These are phyloP conservation scores for Psophocarpus tetragonolobus DNA, from an alignment of 306 rosid species.

Conservation along the genomic window DNA sequence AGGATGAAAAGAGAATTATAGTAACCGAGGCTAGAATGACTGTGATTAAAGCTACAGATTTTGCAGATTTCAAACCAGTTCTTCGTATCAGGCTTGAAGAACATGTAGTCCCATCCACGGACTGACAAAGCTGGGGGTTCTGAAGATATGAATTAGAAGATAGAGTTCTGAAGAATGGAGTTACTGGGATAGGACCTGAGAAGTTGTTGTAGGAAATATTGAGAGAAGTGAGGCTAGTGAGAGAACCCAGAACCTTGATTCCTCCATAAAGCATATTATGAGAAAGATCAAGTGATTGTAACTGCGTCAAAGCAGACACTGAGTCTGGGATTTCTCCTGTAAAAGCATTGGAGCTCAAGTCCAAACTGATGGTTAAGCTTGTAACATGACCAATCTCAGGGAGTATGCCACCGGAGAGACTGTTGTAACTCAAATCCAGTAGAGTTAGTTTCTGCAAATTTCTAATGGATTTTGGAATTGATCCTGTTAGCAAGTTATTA, in stretches of 20 bases:
- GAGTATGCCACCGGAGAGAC: slow-evolving; percentile 75
- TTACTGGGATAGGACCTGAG: slow-evolving; percentile 89
- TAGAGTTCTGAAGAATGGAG: slow-evolving; percentile 80
- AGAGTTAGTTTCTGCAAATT: slow-evolving; percentile 81
- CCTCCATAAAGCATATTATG: slow-evolving; percentile 69
- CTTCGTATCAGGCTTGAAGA: slow-evolving; percentile 55
- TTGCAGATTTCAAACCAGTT: slow-evolving; percentile 65
- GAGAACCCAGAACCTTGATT: slow-evolving; percentile 70
- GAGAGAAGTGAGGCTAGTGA: slow-evolving; percentile 80
- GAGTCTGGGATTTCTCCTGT: slow-evolving; percentile 82
- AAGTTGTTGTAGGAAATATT: slow-evolving; percentile 86
- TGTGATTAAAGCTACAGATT: slow-evolving; percentile 59
- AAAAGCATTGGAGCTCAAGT: slow-evolving; percentile 73
- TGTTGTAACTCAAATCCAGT: slow-evolving; percentile 85
- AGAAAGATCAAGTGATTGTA: slow-evolving; percentile 90
- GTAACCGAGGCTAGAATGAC: slow-evolving; percentile 65
- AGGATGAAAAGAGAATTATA: slow-evolving; percentile 70
- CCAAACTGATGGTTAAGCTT: slow-evolving; percentile 91
- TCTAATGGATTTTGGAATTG: slow-evolving; percentile 72
- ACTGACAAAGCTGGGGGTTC: slow-evolving; percentile 69
- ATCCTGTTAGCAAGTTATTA: slow-evolving; percentile 72
- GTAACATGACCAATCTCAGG: slow-evolving; percentile 72
- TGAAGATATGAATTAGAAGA: slow-evolving; percentile 64
- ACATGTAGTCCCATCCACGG: slow-evolving; percentile 81
- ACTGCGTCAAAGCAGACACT: slow-evolving; percentile 65